phyloP scores from a whole-genome alignment of 495 filamentous ascomycete genomes.

The Hyaloscypha finlandica region DNA sequence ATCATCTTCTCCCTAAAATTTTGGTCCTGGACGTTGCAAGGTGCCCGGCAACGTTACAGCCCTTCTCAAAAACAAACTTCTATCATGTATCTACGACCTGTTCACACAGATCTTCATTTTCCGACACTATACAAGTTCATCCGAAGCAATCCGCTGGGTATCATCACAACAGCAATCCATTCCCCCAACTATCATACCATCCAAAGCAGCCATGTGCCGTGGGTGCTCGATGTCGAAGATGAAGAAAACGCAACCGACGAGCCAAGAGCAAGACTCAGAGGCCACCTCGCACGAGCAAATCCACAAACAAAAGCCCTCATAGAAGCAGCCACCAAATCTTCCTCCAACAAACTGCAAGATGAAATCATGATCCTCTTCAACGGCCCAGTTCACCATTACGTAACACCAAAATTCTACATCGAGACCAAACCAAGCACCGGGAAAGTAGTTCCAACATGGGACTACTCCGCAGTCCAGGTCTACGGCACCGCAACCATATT shows the following conservation, averaged over 20 bases:
- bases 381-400: constrained; percentile 51
- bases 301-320: constrained; percentile 60
- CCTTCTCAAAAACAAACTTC: not conserved
- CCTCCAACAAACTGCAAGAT: constrained; percentile 32
- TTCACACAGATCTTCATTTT: constrained; percentile 47
- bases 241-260: constrained; percentile 35
- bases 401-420: constrained; percentile 61
- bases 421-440: constrained; percentile 56
- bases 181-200: constrained; percentile 46
- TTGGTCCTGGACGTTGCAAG: not conserved
- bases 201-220: constrained; percentile 59
- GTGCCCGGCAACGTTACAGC: not conserved
- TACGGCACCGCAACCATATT: constrained; percentile 54
- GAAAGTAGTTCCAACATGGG: constrained; percentile 65
- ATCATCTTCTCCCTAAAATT: not conserved
- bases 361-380: constrained; percentile 59
- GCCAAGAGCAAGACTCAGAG: constrained; percentile 44
- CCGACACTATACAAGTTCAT: constrained; percentile 48
- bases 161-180: constrained; percentile 54
- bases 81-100: constrained; percentile 52
- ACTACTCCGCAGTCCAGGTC: constrained; percentile 58
- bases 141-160: constrained; percentile 53
- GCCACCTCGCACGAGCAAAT: constrained; percentile 56
- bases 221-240: constrained; percentile 39
- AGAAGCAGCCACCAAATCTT: constrained; percentile 32